Percentiles rank a stretch among this genome's conserved stretches.
Conservation (phyloP, 1,139 yeast species). For the Kodamaea anthophila region DNA sequence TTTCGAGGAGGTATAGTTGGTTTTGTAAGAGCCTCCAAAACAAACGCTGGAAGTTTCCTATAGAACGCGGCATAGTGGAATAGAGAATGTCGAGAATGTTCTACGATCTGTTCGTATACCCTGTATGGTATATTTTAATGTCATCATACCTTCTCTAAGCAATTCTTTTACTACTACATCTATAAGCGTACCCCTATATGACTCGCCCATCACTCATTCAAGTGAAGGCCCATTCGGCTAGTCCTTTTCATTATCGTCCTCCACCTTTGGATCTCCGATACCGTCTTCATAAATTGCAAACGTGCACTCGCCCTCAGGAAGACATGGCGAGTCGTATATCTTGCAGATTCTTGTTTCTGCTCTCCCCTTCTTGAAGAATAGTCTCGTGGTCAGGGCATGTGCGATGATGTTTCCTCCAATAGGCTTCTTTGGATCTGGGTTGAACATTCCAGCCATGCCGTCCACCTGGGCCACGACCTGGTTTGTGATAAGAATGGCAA, state of each 20-base stretch:
- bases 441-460: constrained; percentile 75
- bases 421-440: constrained; percentile 98
- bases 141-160: not conserved
- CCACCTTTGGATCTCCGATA: constrained; percentile 88
- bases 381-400: constrained; percentile 90
- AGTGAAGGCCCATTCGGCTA: no score
- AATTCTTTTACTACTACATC: not conserved
- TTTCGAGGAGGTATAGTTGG: no score
- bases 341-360: constrained; percentile 92
- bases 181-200: no score
- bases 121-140: no score
- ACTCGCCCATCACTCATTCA: no score
- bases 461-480: constrained; percentile 99
- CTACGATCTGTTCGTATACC: no score
- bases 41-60: no score
- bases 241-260: constrained; percentile 39
- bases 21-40: no score
- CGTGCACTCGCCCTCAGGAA: constrained; percentile 91
- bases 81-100: no score
- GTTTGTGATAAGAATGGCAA: constrained; percentile 96
- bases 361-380: constrained; percentile 83
- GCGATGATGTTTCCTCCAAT: constrained; percentile 98
- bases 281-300: constrained; percentile 97
- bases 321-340: constrained; percentile 90
- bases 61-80: no score